Evolutionary conservation across 2,329 filamentous ascomycete genomes (phyloP).

Genomic region (Alternaria hordeiaustralica): DNA sequence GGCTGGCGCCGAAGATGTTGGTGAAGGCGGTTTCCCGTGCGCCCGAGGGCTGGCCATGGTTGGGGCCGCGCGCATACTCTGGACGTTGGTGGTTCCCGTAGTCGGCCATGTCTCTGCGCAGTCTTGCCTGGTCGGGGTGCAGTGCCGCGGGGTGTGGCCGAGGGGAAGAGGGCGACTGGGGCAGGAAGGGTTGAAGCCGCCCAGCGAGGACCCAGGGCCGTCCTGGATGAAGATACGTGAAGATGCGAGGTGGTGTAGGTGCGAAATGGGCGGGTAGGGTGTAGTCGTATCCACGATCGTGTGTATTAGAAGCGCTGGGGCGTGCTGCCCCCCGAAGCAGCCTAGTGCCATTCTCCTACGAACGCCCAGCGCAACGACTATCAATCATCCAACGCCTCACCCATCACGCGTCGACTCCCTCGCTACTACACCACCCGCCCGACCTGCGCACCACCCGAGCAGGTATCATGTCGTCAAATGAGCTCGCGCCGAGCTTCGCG

Average conservation of each 20-base stretch:
- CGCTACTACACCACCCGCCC: not conserved
- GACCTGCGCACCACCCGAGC: not conserved
- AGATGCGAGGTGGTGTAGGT: slow-evolving; percentile 1
- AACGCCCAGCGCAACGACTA: slow-evolving; percentile 28
- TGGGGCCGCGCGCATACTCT: slow-evolving; percentile 60
- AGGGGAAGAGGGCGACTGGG: slow-evolving; percentile 3
- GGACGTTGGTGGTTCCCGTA: slow-evolving; percentile 68
- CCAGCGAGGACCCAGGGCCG: slow-evolving; percentile 8
- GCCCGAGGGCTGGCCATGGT: slow-evolving; percentile 60
- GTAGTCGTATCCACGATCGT: slow-evolving; percentile 12
- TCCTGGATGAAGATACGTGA: slow-evolving; percentile 1
- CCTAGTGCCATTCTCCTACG: not conserved
- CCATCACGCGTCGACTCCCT: slow-evolving; percentile 4
- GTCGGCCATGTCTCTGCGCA: slow-evolving; percentile 63
- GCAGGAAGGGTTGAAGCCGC: slow-evolving; percentile 10
- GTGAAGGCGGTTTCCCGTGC: slow-evolving; percentile 95
- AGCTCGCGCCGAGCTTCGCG: slow-evolving; percentile 75
- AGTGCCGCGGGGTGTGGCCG: slow-evolving; percentile 13
- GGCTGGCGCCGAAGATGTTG: slow-evolving; percentile 92
- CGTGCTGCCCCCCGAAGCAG: not conserved
- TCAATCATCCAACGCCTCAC: slow-evolving; percentile 12
- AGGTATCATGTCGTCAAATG: slow-evolving; percentile 30
- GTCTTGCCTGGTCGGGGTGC: slow-evolving; percentile 13
- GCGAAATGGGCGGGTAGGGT: slow-evolving; percentile 10
- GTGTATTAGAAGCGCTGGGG: slow-evolving; percentile 18